Evolutionary conservation across 208 protist genomes (phyloP).

Genomic region (Wallacemonas rigidus): DNA sequence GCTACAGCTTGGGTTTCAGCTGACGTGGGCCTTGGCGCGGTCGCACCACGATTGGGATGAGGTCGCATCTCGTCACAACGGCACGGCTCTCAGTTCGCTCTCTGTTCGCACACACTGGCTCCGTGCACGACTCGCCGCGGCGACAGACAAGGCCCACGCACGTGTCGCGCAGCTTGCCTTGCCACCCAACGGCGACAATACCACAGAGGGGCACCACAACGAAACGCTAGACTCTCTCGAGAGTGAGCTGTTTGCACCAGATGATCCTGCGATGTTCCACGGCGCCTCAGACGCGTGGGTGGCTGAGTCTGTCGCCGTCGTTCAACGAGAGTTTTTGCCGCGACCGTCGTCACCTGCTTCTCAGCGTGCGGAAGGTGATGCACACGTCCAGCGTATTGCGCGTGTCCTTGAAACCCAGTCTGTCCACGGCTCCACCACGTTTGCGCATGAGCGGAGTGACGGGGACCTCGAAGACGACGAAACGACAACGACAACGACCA

Average conservation of each 20-base stretch:
- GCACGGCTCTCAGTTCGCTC: not conserved
- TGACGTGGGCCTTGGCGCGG: constrained; percentile 40
- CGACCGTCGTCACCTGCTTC: not conserved
- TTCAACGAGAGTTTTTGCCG: constrained; percentile 13
- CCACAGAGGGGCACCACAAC: not conserved
- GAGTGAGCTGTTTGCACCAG: constrained; percentile 25
- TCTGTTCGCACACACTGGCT: not conserved
- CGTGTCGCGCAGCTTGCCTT: not conserved
- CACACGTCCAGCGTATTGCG: not conserved
- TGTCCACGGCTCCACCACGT: not conserved
- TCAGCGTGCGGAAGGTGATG: not conserved
- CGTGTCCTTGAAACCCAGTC: not conserved
- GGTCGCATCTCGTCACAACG: not conserved
- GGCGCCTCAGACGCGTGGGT: constrained; percentile 45
- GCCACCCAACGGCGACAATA: not conserved
- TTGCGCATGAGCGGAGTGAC: not conserved
- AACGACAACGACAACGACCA: not conserved
- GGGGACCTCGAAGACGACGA: constrained; percentile 7
- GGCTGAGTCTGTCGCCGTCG: constrained; percentile 32
- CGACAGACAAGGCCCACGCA: not conserved
- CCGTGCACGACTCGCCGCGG: not conserved
- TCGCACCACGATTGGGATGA: constrained; percentile 12
- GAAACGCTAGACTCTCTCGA: constrained; percentile 6
- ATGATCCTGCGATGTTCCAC: constrained; percentile 19
- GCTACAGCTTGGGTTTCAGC: constrained; percentile 32